A percentile compares a stretch with the other conserved stretches of the same genome.
Evolutionary conservation across 2,329 filamentous ascomycete species (phyloP).

Genomic region (Phialocephala sp.): DNA sequence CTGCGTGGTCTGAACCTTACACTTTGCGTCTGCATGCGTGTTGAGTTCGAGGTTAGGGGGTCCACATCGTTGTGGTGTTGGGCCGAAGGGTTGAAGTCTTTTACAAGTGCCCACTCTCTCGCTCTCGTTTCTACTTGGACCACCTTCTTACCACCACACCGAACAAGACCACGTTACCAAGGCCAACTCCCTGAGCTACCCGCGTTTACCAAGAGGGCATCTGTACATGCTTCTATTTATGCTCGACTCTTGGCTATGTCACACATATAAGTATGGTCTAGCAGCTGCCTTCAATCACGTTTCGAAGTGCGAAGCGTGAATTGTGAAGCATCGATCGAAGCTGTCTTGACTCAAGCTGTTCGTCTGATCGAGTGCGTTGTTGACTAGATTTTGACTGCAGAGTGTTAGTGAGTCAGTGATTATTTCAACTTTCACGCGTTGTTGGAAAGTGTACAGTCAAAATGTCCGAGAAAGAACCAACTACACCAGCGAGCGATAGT

Average conservation of each 20-base stretch:
- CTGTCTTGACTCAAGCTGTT: neutral
- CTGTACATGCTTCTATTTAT: too few species aligned
- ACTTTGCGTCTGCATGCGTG: neutral
- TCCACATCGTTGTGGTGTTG: too few species aligned
- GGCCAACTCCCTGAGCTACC: neutral
- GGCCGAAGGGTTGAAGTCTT: neutral
- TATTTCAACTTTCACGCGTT: neutral
- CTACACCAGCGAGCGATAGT: neutral
- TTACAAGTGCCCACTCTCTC: neutral
- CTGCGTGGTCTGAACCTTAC: neutral
- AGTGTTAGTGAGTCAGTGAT: too few species aligned
- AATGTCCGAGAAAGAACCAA: neutral
- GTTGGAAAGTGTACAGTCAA: neutral
- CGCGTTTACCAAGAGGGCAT: too few species aligned
- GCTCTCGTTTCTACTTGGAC: neutral
- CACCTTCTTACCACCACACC: neutral
- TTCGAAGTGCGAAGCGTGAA: neutral
- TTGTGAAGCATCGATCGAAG: neutral
- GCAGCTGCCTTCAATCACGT: too few species aligned
- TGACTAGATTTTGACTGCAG: neutral
- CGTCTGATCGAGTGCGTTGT: neutral
- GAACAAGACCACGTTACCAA: too few species aligned
- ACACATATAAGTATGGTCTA: too few species aligned
- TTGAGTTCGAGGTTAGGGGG: too few species aligned
- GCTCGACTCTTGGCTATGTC: too few species aligned